Evolutionary conservation across 208 protist genomes (phyloP), one percentile per base, ranked within the genome.

Genomic region (Leishmania major): DNA sequence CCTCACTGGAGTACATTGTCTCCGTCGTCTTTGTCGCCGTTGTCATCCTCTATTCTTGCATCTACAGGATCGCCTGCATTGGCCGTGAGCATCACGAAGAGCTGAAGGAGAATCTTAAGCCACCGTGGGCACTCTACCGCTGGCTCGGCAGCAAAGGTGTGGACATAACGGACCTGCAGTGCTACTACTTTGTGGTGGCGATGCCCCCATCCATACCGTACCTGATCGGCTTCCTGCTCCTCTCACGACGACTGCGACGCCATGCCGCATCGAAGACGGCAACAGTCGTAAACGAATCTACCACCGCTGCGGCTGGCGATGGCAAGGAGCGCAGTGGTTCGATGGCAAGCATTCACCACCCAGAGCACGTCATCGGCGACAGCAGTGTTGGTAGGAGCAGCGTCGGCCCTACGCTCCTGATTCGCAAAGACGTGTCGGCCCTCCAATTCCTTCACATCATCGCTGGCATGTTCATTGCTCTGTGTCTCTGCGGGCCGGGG

Each of bases 81-180:
- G 87, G 88, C n/a, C n/a, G 59, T 19, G 80, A 73, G 7, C 62
- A 90, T 57, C 60, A 87, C 76, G 80, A 86, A 4, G 79, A 82
- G 8, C 77, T 95, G 10, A 79, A 88, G 66, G 47, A 31, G 3
- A 87, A 91, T 31, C 75, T 93, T 7, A 10, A 59, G 0, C 79
- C 78, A 3, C 90, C 93, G 25, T 94, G 87, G 88, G 43, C 74
- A 7, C 77, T 81, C 4, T 96, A 92, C 75, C 66, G 75, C 37
- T 90, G 80, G 82, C 64, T 96, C 1, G 89, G 89, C 51, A 95
- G 91, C 67, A 75, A 79, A 11, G 93, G 91, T 17, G 86, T 94
- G 37, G 93, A 94, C 70, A 78, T 92, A 15, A 87, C 87, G 37
- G 93, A 96, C 74, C 15, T 62, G 75, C 93, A 96, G 85, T 94